Evolutionary conservation across 2,329 filamentous ascomycete species (phyloP), one percentile per base, ranked within the genome.

Genomic region (Thielaviopsis musarum): DNA sequence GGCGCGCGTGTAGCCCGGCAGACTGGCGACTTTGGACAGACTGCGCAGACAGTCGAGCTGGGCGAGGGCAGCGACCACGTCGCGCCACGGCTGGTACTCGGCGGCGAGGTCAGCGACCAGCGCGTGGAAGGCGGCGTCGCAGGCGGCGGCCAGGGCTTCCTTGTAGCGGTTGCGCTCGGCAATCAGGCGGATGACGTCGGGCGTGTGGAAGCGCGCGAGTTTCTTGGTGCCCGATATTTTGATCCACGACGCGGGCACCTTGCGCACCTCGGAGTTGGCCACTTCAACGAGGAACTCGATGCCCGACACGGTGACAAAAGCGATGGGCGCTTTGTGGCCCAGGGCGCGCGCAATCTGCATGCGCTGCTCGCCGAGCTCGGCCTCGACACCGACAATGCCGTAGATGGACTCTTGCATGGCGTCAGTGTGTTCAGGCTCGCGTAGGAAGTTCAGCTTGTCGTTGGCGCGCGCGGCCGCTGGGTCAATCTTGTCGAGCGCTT

Each of bases 211-310:
- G 61, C 93, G 84, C 0, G 89, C 91, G 5, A 91, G 74, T 66
- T 88, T 89, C 70, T 97, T 97, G 6, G 93, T 98, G 56, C 91
- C 91, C 60, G 87, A 94, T 66, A 97, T 88, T 71, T 98, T 97
- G 64, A 81, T 78, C 93, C 93, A 98, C 0, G 88, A 94, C 3
- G 93, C 91, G 0, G 93, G 93, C 0, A 98, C 89, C 60, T 85
- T 82, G 69, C 90, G 93, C 62, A 96, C 78, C 58, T 88, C 81
- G 1, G 78, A 70, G 70, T 95, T 96, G 64, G 87, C 79, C 5
- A 98, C 86, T 71, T 97, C 93, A 66, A 98, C 88, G 21, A 98
- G 80, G 68, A 89, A 98, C 69, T 97, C 93, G 65, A 97, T 95
- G 7, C 91, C 91, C 1, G 89, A 81, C 7, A 93, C 87, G 0